Evolutionary conservation across 306 rosid species (phyloP), one percentile per base, ranked within the genome.

Genomic region (Casuarina cunninghamiana): DNA sequence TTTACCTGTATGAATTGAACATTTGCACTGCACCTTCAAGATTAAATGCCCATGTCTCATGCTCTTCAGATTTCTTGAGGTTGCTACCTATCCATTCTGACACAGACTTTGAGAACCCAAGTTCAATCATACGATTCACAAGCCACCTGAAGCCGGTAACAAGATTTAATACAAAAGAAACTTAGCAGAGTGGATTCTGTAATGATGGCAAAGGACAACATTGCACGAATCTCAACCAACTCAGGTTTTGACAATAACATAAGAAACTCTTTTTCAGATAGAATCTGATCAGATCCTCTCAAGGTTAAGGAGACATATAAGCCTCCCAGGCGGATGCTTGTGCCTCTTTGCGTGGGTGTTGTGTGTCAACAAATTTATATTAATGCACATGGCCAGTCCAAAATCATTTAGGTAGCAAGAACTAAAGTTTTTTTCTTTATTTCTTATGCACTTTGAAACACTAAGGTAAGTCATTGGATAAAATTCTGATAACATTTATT

Each of bases 71-170:
- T 87, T 86, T 92, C 87, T 89, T 89, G 77, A 95, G 91, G 81
- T 88, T 95, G 82, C 89, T 89, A 74, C 97, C 97, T 82, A 95
- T 86, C 98, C 98, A 95, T 42, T 95, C 97, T 15, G 98, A 85
- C 73, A 95, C 69, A 61, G 97, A 81, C 83, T 87, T 89, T 70
- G 98, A 80, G 87, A 88, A 92, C 82, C 98, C 98, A 45, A 88
- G 97, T 83, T 81, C 97, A 72, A 85, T 77, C 87, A 95, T 86
- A 87, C 86, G 95, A 86, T 82, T 84, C 71, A 95, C 98, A 78
- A 95, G 97, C 98, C 98, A 92, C 87, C 98, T 95, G 87, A 79
- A 84, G 77, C 53, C 54, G 81, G 74, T 70, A 61, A 54, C 73
- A 77, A 71, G 35, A 63, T 15, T 51, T 21, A 53, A 39, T 26